Evolutionary conservation across 257 asterid species (phyloP).

Genomic region (Anisodus tanguticus): DNA sequence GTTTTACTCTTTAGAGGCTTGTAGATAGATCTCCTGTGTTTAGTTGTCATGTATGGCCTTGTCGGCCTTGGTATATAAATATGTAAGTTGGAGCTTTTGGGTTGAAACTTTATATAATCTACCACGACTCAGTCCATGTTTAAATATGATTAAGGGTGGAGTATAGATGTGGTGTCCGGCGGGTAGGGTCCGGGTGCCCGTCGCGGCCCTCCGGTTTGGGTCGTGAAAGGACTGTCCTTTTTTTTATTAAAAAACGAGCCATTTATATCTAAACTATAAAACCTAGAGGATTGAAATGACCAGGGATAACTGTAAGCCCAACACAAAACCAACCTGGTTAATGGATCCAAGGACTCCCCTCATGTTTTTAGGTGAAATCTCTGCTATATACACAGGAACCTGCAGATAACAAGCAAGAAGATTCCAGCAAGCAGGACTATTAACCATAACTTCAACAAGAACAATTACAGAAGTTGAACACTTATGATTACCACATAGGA

Average conservation of each 20-base stretch:
- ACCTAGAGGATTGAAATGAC: background rate
- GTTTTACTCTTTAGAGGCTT: too few relatives aligned
- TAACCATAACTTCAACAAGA: conserved; percentile 20
- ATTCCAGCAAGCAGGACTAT: conserved; percentile 20
- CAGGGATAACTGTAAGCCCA: conserved; percentile 28
- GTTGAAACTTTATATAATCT: too few relatives aligned
- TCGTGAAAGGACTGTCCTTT: too few relatives aligned
- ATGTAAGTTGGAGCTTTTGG: too few relatives aligned
- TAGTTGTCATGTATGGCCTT: too few relatives aligned
- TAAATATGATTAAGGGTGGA: too few relatives aligned
- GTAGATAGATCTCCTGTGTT: too few relatives aligned
- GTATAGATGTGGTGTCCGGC: background rate
- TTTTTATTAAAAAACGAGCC: background rate
- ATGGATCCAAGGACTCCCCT: conserved; percentile 91
- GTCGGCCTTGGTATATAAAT: too few relatives aligned
- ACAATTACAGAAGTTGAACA: background rate
- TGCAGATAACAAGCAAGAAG: conserved; percentile 37
- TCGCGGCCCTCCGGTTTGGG: too few relatives aligned
- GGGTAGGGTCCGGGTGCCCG: too few relatives aligned
- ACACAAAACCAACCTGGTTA: conserved; percentile 76
- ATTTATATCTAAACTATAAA: background rate
- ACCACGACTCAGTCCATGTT: too few relatives aligned
- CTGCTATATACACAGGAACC: conserved; percentile 96
- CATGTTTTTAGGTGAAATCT: conserved; percentile 85
- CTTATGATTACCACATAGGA: conserved; percentile 72